A percentile compares a stretch with the other conserved stretches of the same genome.
Conservation (phyloP, 2,329 filamentous ascomycete genomes). For the Waltergamsia citrina region DNA sequence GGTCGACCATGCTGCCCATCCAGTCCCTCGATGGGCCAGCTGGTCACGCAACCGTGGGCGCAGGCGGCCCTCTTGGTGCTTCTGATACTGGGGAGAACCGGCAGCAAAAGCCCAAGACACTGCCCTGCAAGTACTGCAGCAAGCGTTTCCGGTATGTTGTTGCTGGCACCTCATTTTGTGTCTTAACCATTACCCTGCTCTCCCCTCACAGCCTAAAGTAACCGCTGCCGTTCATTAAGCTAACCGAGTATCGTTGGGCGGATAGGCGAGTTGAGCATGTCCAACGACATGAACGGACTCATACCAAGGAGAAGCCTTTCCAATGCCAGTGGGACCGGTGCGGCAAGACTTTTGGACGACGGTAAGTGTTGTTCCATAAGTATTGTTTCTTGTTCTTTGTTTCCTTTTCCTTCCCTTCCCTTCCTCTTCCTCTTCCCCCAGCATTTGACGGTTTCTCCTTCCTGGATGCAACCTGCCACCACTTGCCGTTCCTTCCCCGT, state of each 20-base stretch:
- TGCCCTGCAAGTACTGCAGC: conserved; percentile 54
- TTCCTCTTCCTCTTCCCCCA: conserved; percentile 6
- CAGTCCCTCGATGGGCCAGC: conserved; percentile 40
- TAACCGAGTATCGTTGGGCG: no score
- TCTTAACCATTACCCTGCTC: no score
- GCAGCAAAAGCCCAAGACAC: conserved; percentile 50
- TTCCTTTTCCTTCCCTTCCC: conserved; percentile 4
- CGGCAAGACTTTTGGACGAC: conserved; percentile 52
- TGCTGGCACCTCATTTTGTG: not conserved
- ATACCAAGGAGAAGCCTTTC: conserved; percentile 58
- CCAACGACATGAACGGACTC: conserved; percentile 53
- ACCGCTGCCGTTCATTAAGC: conserved; percentile 1
- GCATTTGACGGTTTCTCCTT: no score
- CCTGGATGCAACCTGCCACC: no score
- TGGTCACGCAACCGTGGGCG: conserved; percentile 15
- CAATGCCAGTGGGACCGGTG: conserved; percentile 49
- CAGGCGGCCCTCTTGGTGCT: conserved; percentile 14
- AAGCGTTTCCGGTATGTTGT: conserved; percentile 53
- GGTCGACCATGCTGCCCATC: conserved; percentile 37
- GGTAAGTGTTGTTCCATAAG: no score
- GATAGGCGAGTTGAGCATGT: conserved; percentile 54
- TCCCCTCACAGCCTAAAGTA: no score
- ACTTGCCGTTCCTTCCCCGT: no score
- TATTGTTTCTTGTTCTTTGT: no score
- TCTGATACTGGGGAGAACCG: conserved; percentile 41